These are phyloP conservation scores for Ocimum tenuiflorum DNA, from an alignment of 257 asterid species.

Conservation along the genomic window DNA sequence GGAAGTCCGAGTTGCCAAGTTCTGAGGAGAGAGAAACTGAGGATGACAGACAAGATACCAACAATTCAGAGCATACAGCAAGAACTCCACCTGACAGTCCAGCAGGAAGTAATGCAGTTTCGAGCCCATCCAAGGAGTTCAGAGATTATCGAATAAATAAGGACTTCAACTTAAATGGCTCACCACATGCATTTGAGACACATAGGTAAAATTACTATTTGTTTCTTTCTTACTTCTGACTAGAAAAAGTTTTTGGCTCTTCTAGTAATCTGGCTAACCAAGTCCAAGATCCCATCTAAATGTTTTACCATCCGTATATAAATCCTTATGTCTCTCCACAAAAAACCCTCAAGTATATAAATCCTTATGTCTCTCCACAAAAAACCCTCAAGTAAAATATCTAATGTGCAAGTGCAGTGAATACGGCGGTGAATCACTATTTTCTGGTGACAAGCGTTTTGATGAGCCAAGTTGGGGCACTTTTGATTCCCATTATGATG, in stretches of 20 bases:
- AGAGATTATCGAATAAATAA: constrained; percentile 39
- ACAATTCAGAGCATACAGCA: constrained; percentile 36
- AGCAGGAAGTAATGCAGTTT: constrained; percentile 41
- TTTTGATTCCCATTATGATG: constrained; percentile 58
- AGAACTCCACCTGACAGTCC: constrained; percentile 74
- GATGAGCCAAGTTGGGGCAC: constrained; percentile 77
- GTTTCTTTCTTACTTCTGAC: not conserved
- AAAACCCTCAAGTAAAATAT: not conserved
- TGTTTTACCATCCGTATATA: not conserved
- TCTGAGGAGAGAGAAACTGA: constrained; percentile 30
- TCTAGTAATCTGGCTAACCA: not conserved
- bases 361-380: constrained; percentile 2
- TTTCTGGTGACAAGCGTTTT: constrained; percentile 47
- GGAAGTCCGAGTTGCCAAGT: constrained; percentile 35
- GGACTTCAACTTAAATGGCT: constrained; percentile 51
- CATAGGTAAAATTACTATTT: constrained; percentile 42
- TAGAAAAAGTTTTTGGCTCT: not conserved
- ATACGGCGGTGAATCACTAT: constrained; percentile 43
- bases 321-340: not conserved
- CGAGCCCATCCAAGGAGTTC: constrained; percentile 51
- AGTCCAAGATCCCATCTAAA: not conserved
- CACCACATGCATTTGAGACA: constrained; percentile 62
- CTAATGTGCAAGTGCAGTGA: constrained; percentile 48
- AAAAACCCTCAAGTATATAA: not conserved
- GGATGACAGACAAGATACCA: constrained; percentile 34